Conservation (phyloP, 1,284 basidiomycete species). For the Papiliotrema fonsecae region DNA sequence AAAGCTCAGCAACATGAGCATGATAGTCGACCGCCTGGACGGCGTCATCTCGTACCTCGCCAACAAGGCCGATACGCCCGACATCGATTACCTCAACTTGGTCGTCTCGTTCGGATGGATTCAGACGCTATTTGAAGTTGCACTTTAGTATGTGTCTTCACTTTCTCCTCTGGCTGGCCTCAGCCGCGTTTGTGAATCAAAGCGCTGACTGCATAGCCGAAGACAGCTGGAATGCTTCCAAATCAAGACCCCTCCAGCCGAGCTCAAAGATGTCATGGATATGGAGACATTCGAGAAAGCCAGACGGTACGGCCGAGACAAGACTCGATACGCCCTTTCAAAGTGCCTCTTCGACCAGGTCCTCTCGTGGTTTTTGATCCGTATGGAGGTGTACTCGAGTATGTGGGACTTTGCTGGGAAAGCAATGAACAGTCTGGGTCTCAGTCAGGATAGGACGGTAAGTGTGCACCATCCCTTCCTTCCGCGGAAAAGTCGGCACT, state of each 20-base stretch:
- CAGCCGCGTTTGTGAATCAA: neutral
- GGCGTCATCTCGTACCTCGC: constrained; percentile 23
- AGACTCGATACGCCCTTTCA: constrained; percentile 76
- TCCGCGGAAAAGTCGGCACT: constrained; percentile 7
- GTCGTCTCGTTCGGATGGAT: constrained; percentile 25
- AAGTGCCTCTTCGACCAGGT: constrained; percentile 68
- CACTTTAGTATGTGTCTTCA: constrained; percentile 26
- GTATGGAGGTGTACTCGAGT: constrained; percentile 72
- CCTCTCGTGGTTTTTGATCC: constrained; percentile 66
- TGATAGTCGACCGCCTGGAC: constrained; percentile 23
- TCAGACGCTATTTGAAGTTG: constrained; percentile 35
- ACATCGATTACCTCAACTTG: constrained; percentile 29
- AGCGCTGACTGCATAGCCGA: constrained; percentile 13
- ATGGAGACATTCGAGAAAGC: constrained; percentile 77
- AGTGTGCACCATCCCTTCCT: constrained; percentile 7
- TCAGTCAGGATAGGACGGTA: constrained; percentile 30
- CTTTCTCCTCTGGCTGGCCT: neutral
- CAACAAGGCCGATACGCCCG: constrained; percentile 27
- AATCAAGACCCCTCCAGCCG: constrained; percentile 68
- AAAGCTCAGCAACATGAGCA: constrained; percentile 1
- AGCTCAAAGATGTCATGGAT: constrained; percentile 67
- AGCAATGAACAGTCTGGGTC: constrained; percentile 52
- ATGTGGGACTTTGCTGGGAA: constrained; percentile 56
- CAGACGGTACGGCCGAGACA: constrained; percentile 85
- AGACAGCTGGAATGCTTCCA: constrained; percentile 82